Conservation (phyloP, 1,284 basidiomycete genomes). For the Cerioporus squamosus region DNA sequence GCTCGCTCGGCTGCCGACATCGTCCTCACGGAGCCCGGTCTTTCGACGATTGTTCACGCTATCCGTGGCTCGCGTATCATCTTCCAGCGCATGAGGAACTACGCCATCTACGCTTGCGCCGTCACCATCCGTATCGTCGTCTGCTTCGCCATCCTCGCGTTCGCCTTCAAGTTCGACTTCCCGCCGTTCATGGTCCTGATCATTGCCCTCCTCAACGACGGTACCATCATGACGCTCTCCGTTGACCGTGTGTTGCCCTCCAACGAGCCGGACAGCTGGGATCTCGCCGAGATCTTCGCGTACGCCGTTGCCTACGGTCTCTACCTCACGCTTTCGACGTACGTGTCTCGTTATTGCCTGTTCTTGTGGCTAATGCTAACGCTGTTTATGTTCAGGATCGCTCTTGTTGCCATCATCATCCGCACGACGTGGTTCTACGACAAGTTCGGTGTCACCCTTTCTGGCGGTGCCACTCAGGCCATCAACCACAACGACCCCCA, state of each 20-base stretch:
- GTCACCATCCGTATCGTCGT: slow-evolving; percentile 99
- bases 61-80: slow-evolving; percentile 95
- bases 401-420: slow-evolving; percentile 84
- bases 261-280: slow-evolving; percentile 93
- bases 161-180: slow-evolving; percentile 97
- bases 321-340: slow-evolving; percentile 91
- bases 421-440: slow-evolving; percentile 90
- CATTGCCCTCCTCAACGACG: slow-evolving; percentile 96
- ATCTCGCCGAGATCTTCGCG: slow-evolving; percentile 94
- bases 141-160: slow-evolving; percentile 94
- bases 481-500: slow-evolving; percentile 72
- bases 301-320: slow-evolving; percentile 95
- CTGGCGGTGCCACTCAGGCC: slow-evolving; percentile 38
- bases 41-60: slow-evolving; percentile 96
- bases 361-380: neutral
- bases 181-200: slow-evolving; percentile 99
- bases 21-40: slow-evolving; percentile 93
- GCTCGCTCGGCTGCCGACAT: slow-evolving; percentile 96
- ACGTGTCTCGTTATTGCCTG: slow-evolving; percentile 35
- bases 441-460: slow-evolving; percentile 79
- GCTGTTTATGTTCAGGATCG: slow-evolving; percentile 54
- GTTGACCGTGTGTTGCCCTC: slow-evolving; percentile 96
- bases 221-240: slow-evolving; percentile 98
- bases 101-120: slow-evolving; percentile 90
- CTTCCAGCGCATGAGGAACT: slow-evolving; percentile 98